phyloP scores from a whole-genome alignment of 306 rosid genomes.

The Comarum palustre region DNA sequence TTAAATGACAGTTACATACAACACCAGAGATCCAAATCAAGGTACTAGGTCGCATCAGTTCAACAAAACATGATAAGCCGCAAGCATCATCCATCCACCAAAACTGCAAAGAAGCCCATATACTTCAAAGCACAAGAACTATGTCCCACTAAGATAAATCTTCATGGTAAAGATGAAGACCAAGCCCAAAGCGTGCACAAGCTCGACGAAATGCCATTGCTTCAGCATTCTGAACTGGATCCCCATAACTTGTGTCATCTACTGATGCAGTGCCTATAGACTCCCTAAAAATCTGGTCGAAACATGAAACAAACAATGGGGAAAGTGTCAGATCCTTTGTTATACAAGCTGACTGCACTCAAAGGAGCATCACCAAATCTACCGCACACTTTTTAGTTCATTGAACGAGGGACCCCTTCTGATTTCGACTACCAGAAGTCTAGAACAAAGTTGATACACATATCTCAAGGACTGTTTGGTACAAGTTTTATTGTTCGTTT shows the following conservation, averaged over 20 bases:
- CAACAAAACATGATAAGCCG: background rate
- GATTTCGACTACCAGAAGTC: background rate
- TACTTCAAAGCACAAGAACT: constrained; percentile 8
- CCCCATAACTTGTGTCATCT: constrained; percentile 70
- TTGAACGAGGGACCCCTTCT: background rate
- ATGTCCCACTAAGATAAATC: constrained; percentile 40
- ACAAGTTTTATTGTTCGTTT: background rate
- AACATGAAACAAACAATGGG: constrained; percentile 2
- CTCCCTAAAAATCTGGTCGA: constrained; percentile 63
- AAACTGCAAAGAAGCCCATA: background rate
- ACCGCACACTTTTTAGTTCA: background rate
- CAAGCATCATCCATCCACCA: background rate
- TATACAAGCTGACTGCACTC: background rate
- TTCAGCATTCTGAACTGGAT: constrained; percentile 89
- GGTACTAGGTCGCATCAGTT: background rate
- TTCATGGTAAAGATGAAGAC: constrained; percentile 82
- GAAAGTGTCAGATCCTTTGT: constrained; percentile 3
- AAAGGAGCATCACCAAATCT: constrained; percentile 3
- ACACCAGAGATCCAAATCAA: background rate
- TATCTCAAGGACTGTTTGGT: background rate
- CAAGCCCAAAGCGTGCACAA: constrained; percentile 83
- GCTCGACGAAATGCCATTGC: constrained; percentile 94
- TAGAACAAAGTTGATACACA: too few relatives aligned
- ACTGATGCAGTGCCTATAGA: constrained; percentile 76
- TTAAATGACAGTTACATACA: background rate